Base-by-base conservation (phyloP, 1,284 basidiomycete genomes). In the Ceraceosorus bombacis region DNA sequence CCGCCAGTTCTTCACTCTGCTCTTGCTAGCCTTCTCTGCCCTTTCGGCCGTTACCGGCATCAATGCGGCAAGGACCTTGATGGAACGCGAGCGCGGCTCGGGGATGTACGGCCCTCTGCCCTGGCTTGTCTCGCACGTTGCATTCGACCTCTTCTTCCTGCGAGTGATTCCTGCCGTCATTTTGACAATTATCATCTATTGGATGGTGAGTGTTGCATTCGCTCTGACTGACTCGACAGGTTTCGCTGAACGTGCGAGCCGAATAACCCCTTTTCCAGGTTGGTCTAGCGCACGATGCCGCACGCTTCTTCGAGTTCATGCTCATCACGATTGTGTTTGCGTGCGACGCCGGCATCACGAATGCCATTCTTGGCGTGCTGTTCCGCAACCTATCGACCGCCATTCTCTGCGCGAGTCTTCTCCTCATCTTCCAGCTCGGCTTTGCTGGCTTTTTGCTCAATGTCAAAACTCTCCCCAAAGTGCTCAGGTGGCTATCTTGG, bases 371-470 rank as follows among this genome's bases (percentile, higher is more conserved):
- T 12, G 61, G 65, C 4, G 68, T 67, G 12, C 53, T 64, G 15
- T 57, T 71, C 52, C 58, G 63, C 46, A 67, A 73, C 43, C 49
- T 70, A 3, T 66, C 64, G n/a, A 51, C 64, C 4, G 61, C 68
- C 6, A 67, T 71, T 52, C 61, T 73, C 2, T 52, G 65, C 2
- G 68, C 62, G 2, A 66, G 66, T 9, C n/a, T 64, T 5, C 65
- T 63, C 43, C 63, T 71, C 50, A 60, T 73, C 27, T 70, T 73
- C 66, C 68, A 73, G 59, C 63, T 73, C 10, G 69, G 62, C 1
- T 69, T 71, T 39, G 69, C 64, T 5, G 71, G 71, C 13, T 73
- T 73, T 59, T 36, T 73, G 57, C 58, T 73, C 54, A 70, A 69
- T 50, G 50, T 73, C 15, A 61, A 67, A 43, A 57, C 64, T 38